phyloP scores from a whole-genome alignment of 106 monocot species.

The Phalaenopsis aphrodite region DNA sequence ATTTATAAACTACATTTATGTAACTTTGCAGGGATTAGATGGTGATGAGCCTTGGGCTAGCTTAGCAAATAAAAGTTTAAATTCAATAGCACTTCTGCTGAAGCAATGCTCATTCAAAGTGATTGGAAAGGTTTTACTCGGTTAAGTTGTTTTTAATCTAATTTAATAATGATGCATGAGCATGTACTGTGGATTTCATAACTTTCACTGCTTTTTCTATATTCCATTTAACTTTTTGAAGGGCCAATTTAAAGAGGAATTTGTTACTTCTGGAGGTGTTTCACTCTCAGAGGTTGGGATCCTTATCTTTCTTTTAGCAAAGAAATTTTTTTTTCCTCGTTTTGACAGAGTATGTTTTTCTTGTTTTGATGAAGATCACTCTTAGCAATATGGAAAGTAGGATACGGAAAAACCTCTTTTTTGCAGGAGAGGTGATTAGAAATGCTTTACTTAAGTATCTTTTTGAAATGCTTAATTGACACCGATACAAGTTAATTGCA shows the following conservation, averaged over 20 bases:
- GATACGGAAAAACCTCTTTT: conserved; percentile 58
- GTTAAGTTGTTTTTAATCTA: neutral
- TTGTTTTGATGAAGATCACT: conserved; percentile 44
- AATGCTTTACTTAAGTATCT: neutral
- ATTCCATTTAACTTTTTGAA: conserved; percentile 15
- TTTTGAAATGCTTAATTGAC: neutral
- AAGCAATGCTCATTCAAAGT: conserved; percentile 81
- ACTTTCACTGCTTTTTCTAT: neutral
- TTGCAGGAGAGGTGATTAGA: conserved; percentile 83
- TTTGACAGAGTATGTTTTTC: conserved; percentile 4
- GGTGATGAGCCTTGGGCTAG: conserved; percentile 78
- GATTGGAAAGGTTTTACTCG: conserved; percentile 52
- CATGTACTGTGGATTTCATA: neutral
- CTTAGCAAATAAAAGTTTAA: conserved; percentile 53
- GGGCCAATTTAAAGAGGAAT: conserved; percentile 99
- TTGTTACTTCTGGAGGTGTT: conserved; percentile 96
- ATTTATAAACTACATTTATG: conserved; percentile 9
- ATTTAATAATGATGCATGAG: neutral
- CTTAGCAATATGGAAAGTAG: conserved; percentile 89
- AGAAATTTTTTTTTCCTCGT: neutral
- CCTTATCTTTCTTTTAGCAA: neutral
- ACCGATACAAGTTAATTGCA: conserved; percentile 16
- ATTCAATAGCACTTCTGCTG: conserved; percentile 50
- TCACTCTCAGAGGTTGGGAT: conserved; percentile 79
- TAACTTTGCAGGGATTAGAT: conserved; percentile 49